Evolutionary conservation across 495 filamentous ascomycete genomes (phyloP), one percentile per base, ranked within the genome.

Genomic region (Tuber calosporum): DNA sequence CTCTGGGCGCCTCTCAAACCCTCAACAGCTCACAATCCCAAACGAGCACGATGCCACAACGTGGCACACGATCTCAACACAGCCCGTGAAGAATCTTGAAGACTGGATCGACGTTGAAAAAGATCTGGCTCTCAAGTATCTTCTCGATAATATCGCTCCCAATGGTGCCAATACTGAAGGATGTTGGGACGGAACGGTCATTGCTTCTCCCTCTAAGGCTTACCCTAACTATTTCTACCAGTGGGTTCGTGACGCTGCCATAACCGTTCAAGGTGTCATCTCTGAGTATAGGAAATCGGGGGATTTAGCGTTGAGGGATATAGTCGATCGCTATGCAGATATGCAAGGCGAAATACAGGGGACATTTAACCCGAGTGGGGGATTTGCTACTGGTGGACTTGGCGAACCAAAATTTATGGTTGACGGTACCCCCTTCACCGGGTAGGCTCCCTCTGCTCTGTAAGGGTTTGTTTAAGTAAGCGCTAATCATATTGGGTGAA

Each of bases 351-450:
- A 81, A 19, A 82, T 89, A 5, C 88, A 90, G 82, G 84, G 81
- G 9, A 83, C 86, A 36, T 81, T 82, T 30, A 88, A 87, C 71
- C 88, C 86, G 2, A 89, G 87, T 20, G 87, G 88, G 3, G 82
- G 81, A 22, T 84, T 88, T 62, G 74, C 81, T 36, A 83, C 84
- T 53, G 84, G 85, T 17, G 82, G 84, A 30, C 84, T 90, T 26
- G 89, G 86, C 26, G 89, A 90, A 69, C 88, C 89, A 8, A 90
- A 90, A 72, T 89, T 86, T 67, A 82, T 87, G 66, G 85, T 85
- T 30, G 82, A 89, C 79, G 84, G 84, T 15, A 83, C 83, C 42
- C 83, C 85, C 15, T 90, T 87, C 80, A 69, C 70, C n/a, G 58
- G 36, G 78, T 77, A 68, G 53, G 66, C 77, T 71, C 53, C 58